Conservation (phyloP, 176 grass and related monocot species). For the Lolium multiflorum region DNA sequence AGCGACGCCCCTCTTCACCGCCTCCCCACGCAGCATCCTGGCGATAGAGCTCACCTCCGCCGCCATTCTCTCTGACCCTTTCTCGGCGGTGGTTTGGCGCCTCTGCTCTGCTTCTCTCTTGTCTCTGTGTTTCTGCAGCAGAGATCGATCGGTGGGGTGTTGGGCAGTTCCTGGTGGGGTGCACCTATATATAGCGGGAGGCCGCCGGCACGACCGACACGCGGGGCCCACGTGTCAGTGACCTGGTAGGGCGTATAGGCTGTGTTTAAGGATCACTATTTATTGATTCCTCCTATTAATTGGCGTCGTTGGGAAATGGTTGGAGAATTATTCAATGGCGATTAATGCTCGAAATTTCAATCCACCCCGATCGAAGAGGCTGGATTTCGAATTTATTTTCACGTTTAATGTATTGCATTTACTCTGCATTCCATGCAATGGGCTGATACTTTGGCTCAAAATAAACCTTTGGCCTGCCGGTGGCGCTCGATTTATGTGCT, state of each 20-base stretch:
- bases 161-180: background rate
- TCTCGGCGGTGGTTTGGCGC: background rate
- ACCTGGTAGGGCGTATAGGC: slow-evolving; percentile 9
- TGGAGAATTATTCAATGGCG: slow-evolving; percentile 41
- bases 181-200: slow-evolving; percentile 41
- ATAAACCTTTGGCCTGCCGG: background rate
- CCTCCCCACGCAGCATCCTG: slow-evolving; percentile 54
- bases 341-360: slow-evolving; percentile 29
- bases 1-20: slow-evolving; percentile 30
- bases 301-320: slow-evolving; percentile 54
- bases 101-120: background rate
- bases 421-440: background rate
- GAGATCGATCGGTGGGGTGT: slow-evolving; percentile 25
- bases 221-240: slow-evolving; percentile 33
- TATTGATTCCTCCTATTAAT: slow-evolving; percentile 39
- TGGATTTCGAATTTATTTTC: slow-evolving; percentile 35
- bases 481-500: background rate
- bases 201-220: slow-evolving; percentile 15
- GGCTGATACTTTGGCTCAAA: background rate
- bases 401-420: background rate
- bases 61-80: slow-evolving; percentile 37
- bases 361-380: background rate
- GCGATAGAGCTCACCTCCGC: slow-evolving; percentile 57
- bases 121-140: background rate
- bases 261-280: slow-evolving; percentile 32